phyloP scores from a whole-genome alignment of 2,329 filamentous ascomycete genomes.

The Chaetomiaceae sp. region DNA sequence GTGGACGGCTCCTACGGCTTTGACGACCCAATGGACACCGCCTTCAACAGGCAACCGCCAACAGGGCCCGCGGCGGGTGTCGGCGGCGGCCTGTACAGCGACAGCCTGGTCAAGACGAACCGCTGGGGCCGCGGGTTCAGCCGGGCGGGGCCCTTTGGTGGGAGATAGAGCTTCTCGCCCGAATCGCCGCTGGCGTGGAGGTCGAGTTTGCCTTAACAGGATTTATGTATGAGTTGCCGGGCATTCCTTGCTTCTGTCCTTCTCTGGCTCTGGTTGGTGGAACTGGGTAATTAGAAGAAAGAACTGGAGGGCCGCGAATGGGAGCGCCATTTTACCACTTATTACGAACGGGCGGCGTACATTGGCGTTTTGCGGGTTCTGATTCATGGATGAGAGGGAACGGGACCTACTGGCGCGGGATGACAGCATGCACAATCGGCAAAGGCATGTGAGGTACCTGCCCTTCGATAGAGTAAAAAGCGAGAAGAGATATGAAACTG shows the following conservation, averaged over 20 bases:
- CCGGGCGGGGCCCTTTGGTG: not conserved
- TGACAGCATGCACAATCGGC: no score
- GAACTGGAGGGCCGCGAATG: not conserved
- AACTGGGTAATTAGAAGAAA: not conserved
- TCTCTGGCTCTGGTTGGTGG: not conserved
- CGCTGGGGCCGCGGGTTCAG: constrained; percentile 30
- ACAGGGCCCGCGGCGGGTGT: constrained; percentile 16
- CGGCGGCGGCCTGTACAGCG: constrained; percentile 46
- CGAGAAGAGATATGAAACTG: no score
- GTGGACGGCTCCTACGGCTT: constrained; percentile 54
- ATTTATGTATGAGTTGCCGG: not conserved
- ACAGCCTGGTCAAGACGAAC: constrained; percentile 32
- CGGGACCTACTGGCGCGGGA: no score
- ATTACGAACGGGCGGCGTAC: no score
- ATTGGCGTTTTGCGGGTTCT: no score
- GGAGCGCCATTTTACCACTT: not conserved
- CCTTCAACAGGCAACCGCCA: constrained; percentile 20
- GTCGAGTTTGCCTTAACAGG: not conserved
- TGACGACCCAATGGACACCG: constrained; percentile 43
- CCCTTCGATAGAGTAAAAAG: no score
- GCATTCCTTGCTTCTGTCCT: not conserved
- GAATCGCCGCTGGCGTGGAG: not conserved
- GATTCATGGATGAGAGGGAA: no score
- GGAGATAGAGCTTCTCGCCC: constrained; percentile 3
- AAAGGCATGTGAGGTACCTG: no score